Evolutionary conservation across 768 basidiomycete species (phyloP).

Genomic region (Leccinum aurantiacum): DNA sequence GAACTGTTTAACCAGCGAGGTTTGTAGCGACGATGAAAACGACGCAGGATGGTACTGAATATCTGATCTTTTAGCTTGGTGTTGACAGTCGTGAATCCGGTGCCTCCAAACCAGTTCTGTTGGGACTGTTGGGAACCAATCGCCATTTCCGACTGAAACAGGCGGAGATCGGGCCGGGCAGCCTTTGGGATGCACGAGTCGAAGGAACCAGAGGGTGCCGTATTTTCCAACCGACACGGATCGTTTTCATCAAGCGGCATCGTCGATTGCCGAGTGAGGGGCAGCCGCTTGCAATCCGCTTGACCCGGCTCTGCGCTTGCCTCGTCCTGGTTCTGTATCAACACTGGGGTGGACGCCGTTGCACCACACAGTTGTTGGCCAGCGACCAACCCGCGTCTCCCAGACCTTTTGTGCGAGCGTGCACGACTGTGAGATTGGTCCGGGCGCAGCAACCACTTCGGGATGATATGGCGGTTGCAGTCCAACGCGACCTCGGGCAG

Average conservation of each 20-base stretch:
- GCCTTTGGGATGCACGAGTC: neutral
- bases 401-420: slow-evolving; percentile 43
- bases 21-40: slow-evolving; percentile 56
- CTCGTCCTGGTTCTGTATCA: slow-evolving; percentile 39
- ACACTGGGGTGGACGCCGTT: slow-evolving; percentile 71
- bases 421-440: slow-evolving; percentile 47
- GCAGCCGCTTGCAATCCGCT: slow-evolving; percentile 35
- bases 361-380: slow-evolving; percentile 47
- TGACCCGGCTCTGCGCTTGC: slow-evolving; percentile 12
- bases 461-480: slow-evolving; percentile 93
- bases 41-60: slow-evolving; percentile 81
- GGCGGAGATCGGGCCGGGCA: slow-evolving; percentile 34
- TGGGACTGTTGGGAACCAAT: slow-evolving; percentile 33
- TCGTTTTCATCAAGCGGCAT: slow-evolving; percentile 40
- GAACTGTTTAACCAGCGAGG: slow-evolving; percentile 36
- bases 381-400: slow-evolving; percentile 35
- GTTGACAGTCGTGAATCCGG: slow-evolving; percentile 92
- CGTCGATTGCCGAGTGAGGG: slow-evolving; percentile 42
- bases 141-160: slow-evolving; percentile 42
- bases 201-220: slow-evolving; percentile 28
- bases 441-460: slow-evolving; percentile 80
- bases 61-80: slow-evolving; percentile 94
- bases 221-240: slow-evolving; percentile 46
- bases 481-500: slow-evolving; percentile 94
- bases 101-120: slow-evolving; percentile 76